phyloP scores from a whole-genome alignment of 2,329 filamentous ascomycete genomes.

The Pyrenochaeta sp. region DNA sequence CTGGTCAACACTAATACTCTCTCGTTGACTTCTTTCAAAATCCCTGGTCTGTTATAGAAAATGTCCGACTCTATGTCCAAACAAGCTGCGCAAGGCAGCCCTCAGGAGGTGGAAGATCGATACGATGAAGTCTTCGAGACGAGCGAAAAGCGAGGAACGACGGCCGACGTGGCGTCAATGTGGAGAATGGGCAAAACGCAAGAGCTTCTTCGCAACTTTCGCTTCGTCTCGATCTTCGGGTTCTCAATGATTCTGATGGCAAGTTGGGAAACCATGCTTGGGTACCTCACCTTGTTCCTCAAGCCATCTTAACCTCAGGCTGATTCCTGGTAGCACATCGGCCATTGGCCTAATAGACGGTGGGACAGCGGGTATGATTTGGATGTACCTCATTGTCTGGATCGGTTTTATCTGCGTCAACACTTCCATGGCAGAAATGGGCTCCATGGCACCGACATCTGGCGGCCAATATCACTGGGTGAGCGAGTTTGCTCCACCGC shows the following conservation, averaged over 20 bases:
- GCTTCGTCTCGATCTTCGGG: conserved; percentile 30
- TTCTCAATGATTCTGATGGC: conserved; percentile 29
- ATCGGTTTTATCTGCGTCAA: conserved; percentile 35
- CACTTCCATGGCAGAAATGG: conserved; percentile 44
- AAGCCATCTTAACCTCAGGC: not conserved
- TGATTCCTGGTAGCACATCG: not conserved
- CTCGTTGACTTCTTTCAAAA: too few species aligned
- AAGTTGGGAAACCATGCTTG: conserved; percentile 21
- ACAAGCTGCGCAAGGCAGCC: not conserved
- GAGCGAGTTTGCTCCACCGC: conserved; percentile 43
- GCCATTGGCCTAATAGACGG: conserved; percentile 30
- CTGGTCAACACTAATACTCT: not conserved
- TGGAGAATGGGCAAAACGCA: conserved; percentile 33
- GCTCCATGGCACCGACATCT: conserved; percentile 40
- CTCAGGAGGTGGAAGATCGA: not conserved
- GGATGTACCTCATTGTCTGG: conserved; percentile 36
- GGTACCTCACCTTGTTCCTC: not conserved
- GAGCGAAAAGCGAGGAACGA: not conserved
- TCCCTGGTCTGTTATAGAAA: not conserved
- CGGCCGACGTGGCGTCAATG: conserved; percentile 27
- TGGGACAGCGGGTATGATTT: conserved; percentile 43
- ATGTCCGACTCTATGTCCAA: not conserved
- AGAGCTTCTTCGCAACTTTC: conserved; percentile 27
- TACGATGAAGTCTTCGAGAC: conserved; percentile 1
- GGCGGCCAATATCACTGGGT: conserved; percentile 30